phyloP scores from a whole-genome alignment of 139 green algal genomes.

The Astrephomene gubernaculifera region DNA sequence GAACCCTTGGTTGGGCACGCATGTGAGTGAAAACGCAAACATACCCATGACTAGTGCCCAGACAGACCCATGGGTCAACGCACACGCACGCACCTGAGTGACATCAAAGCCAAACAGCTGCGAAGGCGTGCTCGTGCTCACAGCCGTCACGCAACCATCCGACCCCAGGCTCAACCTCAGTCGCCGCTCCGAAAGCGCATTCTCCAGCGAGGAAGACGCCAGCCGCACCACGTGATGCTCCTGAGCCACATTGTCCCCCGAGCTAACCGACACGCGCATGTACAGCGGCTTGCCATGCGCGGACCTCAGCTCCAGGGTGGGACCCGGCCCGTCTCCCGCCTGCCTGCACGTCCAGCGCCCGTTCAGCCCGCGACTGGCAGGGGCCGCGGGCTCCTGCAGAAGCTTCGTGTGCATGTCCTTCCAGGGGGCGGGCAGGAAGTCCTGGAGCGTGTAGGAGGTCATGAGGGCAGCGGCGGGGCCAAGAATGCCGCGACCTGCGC shows the following conservation, averaged over 20 bases:
- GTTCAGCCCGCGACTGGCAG: background rate
- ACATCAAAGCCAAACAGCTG: conserved; percentile 1
- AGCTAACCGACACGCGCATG: background rate
- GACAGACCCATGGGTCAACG: no score
- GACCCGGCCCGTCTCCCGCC: background rate
- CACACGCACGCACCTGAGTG: background rate
- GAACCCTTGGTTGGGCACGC: no score
- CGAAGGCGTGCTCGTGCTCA: background rate
- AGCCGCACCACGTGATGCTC: conserved; percentile 1
- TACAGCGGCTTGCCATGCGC: background rate
- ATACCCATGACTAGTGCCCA: no score
- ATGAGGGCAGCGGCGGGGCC: background rate
- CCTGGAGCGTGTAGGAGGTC: background rate
- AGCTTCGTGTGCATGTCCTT: conserved; percentile 30
- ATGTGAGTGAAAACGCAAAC: no score
- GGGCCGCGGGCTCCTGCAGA: background rate
- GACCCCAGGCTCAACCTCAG: background rate
- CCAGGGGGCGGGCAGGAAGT: conserved; percentile 29
- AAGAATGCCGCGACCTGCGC: background rate
- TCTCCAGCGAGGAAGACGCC: background rate
- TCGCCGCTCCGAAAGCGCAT: background rate
- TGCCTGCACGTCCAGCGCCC: conserved; percentile 29
- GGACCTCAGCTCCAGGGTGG: conserved; percentile 23
- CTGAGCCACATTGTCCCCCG: background rate
- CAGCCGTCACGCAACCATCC: background rate